A percentile compares a stretch with the other conserved stretches of the same genome.
These are phyloP conservation scores for Pichia sp. DNA, from an alignment of 1,139 yeast species.

Conservation along the genomic window DNA sequence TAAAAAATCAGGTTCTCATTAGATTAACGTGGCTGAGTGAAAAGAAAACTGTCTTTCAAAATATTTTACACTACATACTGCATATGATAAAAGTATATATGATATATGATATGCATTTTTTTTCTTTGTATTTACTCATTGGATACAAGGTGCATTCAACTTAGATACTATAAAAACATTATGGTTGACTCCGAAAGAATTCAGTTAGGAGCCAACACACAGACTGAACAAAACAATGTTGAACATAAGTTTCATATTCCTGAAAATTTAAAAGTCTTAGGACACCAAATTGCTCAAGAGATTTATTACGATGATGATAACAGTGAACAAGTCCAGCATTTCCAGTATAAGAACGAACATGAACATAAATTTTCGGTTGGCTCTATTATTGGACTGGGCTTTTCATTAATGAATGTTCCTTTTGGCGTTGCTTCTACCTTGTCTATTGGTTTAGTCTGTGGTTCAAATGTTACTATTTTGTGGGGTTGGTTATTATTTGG, in stretches of 20 bases:
- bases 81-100: too few relatives aligned
- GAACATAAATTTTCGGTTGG: constrained; percentile 59
- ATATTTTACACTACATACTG: too few relatives aligned
- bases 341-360: constrained; percentile 63
- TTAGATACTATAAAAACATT: too few relatives aligned
- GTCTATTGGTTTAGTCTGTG: constrained; percentile 63
- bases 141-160: too few relatives aligned
- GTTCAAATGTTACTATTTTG: constrained; percentile 65
- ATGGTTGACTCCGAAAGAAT: not conserved
- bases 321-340: constrained; percentile 57
- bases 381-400: constrained; percentile 67
- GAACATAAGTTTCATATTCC: constrained; percentile 12
- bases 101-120: too few relatives aligned
- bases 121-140: too few relatives aligned
- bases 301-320: constrained; percentile 39
- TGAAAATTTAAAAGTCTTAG: constrained; percentile 15
- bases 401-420: constrained; percentile 74
- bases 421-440: constrained; percentile 67
- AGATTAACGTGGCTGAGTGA: too few relatives aligned
- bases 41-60: too few relatives aligned
- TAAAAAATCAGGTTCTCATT: too few relatives aligned
- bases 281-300: constrained; percentile 24
- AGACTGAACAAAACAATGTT: not conserved
- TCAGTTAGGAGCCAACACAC: not conserved
- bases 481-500: constrained; percentile 68